phyloP scores from a whole-genome alignment of 768 basidiomycete genomes.

The Podaxis sp. region DNA sequence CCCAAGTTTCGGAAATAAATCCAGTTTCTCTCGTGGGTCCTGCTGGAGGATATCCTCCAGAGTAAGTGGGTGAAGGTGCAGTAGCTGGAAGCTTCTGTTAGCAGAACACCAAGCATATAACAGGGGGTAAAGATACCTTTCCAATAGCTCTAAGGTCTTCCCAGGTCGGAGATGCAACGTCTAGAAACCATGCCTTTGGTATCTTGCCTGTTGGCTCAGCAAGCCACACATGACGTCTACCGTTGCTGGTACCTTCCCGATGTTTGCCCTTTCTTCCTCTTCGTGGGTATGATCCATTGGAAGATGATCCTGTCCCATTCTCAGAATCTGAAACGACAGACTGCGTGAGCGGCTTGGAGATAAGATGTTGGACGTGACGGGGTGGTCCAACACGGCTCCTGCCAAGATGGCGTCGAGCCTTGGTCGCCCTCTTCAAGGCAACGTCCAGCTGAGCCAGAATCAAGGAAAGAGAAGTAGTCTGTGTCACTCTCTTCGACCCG shows the following conservation, averaged over 20 bases:
- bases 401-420: conserved; percentile 19
- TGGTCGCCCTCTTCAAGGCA: conserved; percentile 38
- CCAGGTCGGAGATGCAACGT: conserved; percentile 85
- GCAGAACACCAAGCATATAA: background rate
- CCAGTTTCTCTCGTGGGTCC: conserved; percentile 90
- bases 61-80: conserved; percentile 90
- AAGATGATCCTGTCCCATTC: background rate
- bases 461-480: conserved; percentile 46
- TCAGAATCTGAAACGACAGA: background rate
- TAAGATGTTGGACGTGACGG: conserved; percentile 23
- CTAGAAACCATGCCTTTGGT: conserved; percentile 84
- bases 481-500: conserved; percentile 27
- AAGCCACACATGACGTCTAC: background rate
- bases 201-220: conserved; percentile 12
- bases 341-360: conserved; percentile 4
- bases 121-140: conserved; percentile 51
- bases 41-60: conserved; percentile 91
- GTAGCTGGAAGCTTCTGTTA: conserved; percentile 44
- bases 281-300: conserved; percentile 19
- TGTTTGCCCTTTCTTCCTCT: conserved; percentile 49
- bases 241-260: conserved; percentile 23
- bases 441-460: conserved; percentile 52
- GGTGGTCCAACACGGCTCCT: conserved; percentile 3
- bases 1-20: conserved; percentile 81
- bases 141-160: conserved; percentile 85